Evolutionary conservation across 192 early-diverging fungal species (phyloP), one percentile per base, ranked within the genome.

Genomic region (Coemansia sp.): DNA sequence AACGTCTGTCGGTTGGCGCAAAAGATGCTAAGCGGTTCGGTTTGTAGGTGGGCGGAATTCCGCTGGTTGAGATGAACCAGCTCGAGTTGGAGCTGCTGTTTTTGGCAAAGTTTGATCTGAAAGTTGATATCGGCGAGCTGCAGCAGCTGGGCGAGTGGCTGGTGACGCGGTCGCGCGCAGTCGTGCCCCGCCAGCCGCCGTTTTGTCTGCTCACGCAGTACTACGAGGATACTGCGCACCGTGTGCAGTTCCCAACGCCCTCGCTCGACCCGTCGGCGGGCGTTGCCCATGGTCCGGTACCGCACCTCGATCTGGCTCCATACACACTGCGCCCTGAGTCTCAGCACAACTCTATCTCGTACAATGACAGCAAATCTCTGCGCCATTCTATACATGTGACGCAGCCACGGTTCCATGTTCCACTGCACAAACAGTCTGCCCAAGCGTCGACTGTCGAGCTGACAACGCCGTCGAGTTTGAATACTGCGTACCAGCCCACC

Each of bases 1-100:
- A 27, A 27, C 27, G 27, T 39, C 3, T 3, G n/a, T 19, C 16
- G 19, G 3, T 7, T 10, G 5, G 9, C 6, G 29, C 6, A 6
- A 7, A 4, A 7, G 31, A 1, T 1, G 6, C 31, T 35, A 35
- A 35, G 6, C 9, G 31, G 6, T 35, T 35, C 14, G 35, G 22
- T 22, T 14, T 47, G 25, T 82, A 88, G 85, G 89, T 92, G 14
- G 91, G 91, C 38, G 91, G 91, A 3, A 71, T 92, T 17, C 85
- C 89, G 0, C 59, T 89, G 21, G 70, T 61, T 0, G 91, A 92
- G 68, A 68, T 92, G 63, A 92, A 92, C 64, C 86, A 87, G 61
- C 68, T 91, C 16, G 91, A 92, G 60, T 60, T 92, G 49, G 89
- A 92, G 79, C 84, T 92, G 38, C 65, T 92, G 39, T 90, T 91